These are phyloP conservation scores for Ceratocystis eucalypticola DNA, from an alignment of 2,329 filamentous ascomycete species.

Conservation along the genomic window DNA sequence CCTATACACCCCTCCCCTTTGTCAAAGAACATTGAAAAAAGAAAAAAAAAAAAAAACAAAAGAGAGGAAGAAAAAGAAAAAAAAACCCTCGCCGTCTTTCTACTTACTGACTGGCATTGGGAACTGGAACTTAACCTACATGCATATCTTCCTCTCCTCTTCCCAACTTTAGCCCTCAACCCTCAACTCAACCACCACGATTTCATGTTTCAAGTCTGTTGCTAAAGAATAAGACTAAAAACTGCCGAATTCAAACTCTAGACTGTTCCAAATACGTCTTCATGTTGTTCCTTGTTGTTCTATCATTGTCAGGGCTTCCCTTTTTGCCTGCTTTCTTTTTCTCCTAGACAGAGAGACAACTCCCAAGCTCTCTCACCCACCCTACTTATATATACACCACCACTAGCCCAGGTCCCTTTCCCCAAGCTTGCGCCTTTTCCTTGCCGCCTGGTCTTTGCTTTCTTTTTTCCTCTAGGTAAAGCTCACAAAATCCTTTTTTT, in stretches of 20 bases:
- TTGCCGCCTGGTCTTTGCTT: neutral
- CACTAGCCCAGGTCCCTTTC: neutral
- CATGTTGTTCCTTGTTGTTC: neutral
- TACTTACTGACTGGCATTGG: neutral
- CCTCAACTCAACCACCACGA: conserved; percentile 9
- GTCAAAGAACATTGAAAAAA: neutral
- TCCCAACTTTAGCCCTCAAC: neutral
- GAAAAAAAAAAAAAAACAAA: neutral
- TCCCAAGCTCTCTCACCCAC: neutral
- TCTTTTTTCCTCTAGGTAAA: neutral
- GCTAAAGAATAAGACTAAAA: conserved; percentile 1
- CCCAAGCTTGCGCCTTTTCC: neutral
- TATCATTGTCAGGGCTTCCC: neutral
- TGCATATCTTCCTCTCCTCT: conserved; percentile 7
- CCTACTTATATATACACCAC: neutral
- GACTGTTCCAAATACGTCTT: conserved; percentile 5
- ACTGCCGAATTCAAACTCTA: neutral
- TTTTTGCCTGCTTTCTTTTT: neutral
- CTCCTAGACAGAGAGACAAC: neutral
- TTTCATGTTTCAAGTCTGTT: conserved; percentile 4
- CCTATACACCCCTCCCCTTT: neutral
- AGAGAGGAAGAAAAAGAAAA: neutral
- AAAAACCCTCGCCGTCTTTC: neutral
- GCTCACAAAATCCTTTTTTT: neutral
- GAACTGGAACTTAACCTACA: conserved; percentile 4